Conservation (phyloP, 2,329 filamentous ascomycete genomes). For the Fusarium buharicum region DNA sequence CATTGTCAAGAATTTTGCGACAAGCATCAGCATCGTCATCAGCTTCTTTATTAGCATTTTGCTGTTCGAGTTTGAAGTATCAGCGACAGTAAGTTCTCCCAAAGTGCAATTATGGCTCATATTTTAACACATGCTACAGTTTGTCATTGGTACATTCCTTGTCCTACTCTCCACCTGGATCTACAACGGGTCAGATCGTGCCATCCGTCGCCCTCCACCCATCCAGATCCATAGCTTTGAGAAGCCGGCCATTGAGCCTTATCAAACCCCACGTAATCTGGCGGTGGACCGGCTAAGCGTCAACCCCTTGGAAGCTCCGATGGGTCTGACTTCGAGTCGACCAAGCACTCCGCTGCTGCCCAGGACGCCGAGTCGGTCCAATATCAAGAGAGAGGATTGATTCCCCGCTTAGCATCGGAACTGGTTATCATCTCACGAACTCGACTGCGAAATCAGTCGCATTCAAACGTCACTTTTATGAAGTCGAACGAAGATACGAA, state of each 20-base stretch:
- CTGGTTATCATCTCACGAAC: slow-evolving; percentile 1
- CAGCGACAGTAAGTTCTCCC: slow-evolving; percentile 69
- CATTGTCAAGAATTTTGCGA: slow-evolving; percentile 93
- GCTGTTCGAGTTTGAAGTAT: slow-evolving; percentile 84
- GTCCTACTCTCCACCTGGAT: slow-evolving; percentile 87
- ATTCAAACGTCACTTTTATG: slow-evolving; percentile 32
- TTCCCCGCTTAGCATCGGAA: background rate
- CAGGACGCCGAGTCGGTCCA: slow-evolving; percentile 52
- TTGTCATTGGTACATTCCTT: slow-evolving; percentile 79
- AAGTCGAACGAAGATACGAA: slow-evolving; percentile 38
- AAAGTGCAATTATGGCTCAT: background rate
- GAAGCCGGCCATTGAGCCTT: slow-evolving; percentile 71
- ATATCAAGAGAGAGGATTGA: slow-evolving; percentile 54
- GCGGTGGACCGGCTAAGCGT: slow-evolving; percentile 50
- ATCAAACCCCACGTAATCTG: slow-evolving; percentile 52
- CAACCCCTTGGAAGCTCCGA: slow-evolving; percentile 55
- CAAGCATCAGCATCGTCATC: slow-evolving; percentile 88
- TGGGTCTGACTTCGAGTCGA: slow-evolving; percentile 58
- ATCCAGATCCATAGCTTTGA: slow-evolving; percentile 80
- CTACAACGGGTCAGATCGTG: slow-evolving; percentile 76
- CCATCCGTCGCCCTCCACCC: slow-evolving; percentile 66
- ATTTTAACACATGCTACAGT: slow-evolving; percentile 62
- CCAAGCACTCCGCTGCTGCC: slow-evolving; percentile 59
- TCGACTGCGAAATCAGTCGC: slow-evolving; percentile 22
- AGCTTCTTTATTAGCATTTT: slow-evolving; percentile 86